phyloP scores from a whole-genome alignment of 2,329 filamentous ascomycete species.

The Trichoderma simmonsii region DNA sequence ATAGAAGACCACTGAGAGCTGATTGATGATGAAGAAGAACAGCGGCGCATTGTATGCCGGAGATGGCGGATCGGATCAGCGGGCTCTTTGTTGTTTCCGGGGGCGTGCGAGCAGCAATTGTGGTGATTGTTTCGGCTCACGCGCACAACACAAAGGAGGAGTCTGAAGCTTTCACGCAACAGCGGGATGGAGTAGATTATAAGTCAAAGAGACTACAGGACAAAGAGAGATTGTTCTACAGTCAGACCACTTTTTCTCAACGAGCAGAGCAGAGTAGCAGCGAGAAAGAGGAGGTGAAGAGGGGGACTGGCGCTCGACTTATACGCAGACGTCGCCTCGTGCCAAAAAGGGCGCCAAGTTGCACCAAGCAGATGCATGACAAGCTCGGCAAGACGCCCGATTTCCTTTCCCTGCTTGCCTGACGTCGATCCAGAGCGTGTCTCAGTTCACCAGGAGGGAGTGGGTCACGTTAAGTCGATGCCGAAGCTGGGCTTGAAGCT shows the following conservation, averaged over 20 bases:
- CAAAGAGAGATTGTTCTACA: not conserved
- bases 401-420: constrained; percentile 6
- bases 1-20: constrained; percentile 22
- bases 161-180: not conserved
- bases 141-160: not conserved
- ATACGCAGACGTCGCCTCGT: constrained; percentile 5
- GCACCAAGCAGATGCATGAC: not conserved
- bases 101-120: not conserved
- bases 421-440: constrained; percentile 15
- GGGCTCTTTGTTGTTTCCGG: not conserved
- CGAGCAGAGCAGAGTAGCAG: not conserved
- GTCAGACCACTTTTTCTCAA: not conserved
- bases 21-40: constrained; percentile 24
- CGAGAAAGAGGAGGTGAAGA: not conserved
- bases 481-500: constrained; percentile 16
- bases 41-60: not conserved
- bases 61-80: not conserved
- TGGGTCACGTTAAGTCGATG: constrained; percentile 5
- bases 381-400: constrained; percentile 14
- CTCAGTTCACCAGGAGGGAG: constrained; percentile 8
- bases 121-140: not conserved
- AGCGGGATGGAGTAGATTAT: not conserved
- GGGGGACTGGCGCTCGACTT: constrained; percentile 9
- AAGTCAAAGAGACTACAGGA: not conserved
- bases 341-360: constrained; percentile 9